phyloP scores from a whole-genome alignment of 106 monocot species.

The Narthecium ossifragum region DNA sequence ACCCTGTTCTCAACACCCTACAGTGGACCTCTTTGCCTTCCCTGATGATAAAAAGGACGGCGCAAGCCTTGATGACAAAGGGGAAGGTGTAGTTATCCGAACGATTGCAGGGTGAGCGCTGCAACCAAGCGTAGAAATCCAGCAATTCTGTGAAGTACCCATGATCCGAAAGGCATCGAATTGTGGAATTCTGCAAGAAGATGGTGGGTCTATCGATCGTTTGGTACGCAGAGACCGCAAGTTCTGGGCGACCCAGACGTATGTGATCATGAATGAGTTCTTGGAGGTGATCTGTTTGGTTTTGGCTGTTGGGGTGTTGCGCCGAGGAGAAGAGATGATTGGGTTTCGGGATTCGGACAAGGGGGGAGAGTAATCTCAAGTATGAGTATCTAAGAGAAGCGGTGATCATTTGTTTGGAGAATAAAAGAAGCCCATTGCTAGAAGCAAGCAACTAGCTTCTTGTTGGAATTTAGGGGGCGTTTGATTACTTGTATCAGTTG shows the following conservation, averaged over 20 bases:
- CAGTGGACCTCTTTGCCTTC: conserved; percentile 44
- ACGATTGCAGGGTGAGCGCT: background rate
- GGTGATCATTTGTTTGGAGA: too few species aligned
- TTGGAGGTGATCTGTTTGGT: too few species aligned
- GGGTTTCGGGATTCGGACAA: too few species aligned
- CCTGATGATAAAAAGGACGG: conserved; percentile 6
- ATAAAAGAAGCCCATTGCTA: too few species aligned
- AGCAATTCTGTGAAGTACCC: conserved; percentile 28
- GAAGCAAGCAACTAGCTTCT: too few species aligned
- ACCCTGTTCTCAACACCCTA: conserved; percentile 32
- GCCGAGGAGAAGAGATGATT: too few species aligned
- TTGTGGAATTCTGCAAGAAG: conserved; percentile 25
- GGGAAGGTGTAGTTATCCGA: conserved; percentile 62
- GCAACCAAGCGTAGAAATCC: conserved; percentile 19
- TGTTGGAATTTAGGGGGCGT: too few species aligned
- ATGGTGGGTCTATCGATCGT: conserved; percentile 18
- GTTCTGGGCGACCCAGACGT: conserved; percentile 7
- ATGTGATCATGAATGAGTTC: conserved; percentile 13
- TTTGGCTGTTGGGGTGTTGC: too few species aligned
- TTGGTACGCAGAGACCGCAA: conserved; percentile 12
- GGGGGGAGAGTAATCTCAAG: too few species aligned
- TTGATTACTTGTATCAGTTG: too few species aligned
- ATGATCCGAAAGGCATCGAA: conserved; percentile 47
- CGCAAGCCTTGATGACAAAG: conserved; percentile 55
- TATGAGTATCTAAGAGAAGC: too few species aligned